Conservation (phyloP, 2,329 filamentous ascomycete genomes). For the Bisporella sp. region DNA sequence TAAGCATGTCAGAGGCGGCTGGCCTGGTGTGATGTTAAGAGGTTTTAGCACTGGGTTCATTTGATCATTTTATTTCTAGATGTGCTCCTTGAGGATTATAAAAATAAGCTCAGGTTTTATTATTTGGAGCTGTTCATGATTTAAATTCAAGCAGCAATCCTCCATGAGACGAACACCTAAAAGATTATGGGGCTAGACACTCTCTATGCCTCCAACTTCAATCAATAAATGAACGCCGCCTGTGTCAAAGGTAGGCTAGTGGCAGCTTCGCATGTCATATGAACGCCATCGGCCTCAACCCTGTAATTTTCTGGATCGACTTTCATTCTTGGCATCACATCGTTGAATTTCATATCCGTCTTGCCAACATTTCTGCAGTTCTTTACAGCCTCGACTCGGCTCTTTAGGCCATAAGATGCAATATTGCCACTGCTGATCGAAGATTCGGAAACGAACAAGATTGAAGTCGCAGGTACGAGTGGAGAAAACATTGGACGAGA, state of each 20-base stretch:
- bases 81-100: too few relatives aligned
- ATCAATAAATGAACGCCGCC: constrained; percentile 66
- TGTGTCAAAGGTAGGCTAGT: constrained; percentile 68
- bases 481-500: constrained; percentile 82
- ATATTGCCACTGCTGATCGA: constrained; percentile 62
- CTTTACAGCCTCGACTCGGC: constrained; percentile 73
- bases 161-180: too few relatives aligned
- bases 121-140: too few relatives aligned
- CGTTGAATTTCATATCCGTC: constrained; percentile 86
- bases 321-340: constrained; percentile 74
- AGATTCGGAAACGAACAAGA: constrained; percentile 76
- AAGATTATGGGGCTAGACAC: too few relatives aligned
- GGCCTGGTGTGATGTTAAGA: too few relatives aligned
- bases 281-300: constrained; percentile 75
- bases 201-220: too few relatives aligned
- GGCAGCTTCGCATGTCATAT: constrained; percentile 68
- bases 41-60: too few relatives aligned
- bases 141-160: too few relatives aligned
- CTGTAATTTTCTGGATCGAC: constrained; percentile 88
- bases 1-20: too few relatives aligned
- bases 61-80: too few relatives aligned
- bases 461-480: constrained; percentile 61
- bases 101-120: too few relatives aligned
- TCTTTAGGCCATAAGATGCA: constrained; percentile 66
- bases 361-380: constrained; percentile 72